A percentile compares a stretch with the other conserved stretches of the same genome.
Evolutionary conservation across 2,329 filamentous ascomycete genomes (phyloP).

Genomic region (Xylariaceae sp.): DNA sequence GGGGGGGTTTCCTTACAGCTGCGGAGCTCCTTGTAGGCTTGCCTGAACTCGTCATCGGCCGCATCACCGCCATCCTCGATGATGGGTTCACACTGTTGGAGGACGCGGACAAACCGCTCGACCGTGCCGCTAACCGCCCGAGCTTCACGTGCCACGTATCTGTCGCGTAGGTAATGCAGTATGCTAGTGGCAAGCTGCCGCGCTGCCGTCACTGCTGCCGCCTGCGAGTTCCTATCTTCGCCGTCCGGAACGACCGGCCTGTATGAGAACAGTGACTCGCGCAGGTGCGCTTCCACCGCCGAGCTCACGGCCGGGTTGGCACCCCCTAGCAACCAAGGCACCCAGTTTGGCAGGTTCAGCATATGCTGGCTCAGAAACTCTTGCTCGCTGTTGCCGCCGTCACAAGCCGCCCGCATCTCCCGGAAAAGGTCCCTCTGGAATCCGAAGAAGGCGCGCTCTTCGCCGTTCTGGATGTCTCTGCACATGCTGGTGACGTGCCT

Average conservation of each 20-base stretch:
- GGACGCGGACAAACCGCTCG: slow-evolving; percentile 36
- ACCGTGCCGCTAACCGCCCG: slow-evolving; percentile 41
- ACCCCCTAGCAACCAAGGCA: slow-evolving; percentile 44
- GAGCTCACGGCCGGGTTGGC: slow-evolving; percentile 38
- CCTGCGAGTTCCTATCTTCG: slow-evolving; percentile 27
- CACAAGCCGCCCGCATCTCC: slow-evolving; percentile 27
- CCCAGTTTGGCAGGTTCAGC: slow-evolving; percentile 44
- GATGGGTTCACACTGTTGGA: slow-evolving; percentile 38
- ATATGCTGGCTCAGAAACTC: slow-evolving; percentile 28
- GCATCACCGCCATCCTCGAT: slow-evolving; percentile 33
- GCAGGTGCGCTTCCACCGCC: slow-evolving; percentile 40
- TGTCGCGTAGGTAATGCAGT: slow-evolving; percentile 42
- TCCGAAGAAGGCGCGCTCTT: slow-evolving; percentile 45
- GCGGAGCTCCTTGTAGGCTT: slow-evolving; percentile 32
- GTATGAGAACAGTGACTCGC: slow-evolving; percentile 37
- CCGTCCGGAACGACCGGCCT: slow-evolving; percentile 30
- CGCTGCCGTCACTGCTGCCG: slow-evolving; percentile 34
- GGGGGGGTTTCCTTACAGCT: slow-evolving; percentile 30
- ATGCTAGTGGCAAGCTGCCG: slow-evolving; percentile 39
- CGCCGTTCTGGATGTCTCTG: slow-evolving; percentile 39
- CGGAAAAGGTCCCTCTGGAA: slow-evolving; percentile 36
- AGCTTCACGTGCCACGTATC: slow-evolving; percentile 37
- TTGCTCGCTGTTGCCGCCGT: slow-evolving; percentile 26
- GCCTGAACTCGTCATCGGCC: slow-evolving; percentile 30
- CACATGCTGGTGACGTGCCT: slow-evolving; percentile 41